These are phyloP conservation scores for Fonsecaea pedrosoi DNA, from an alignment of 2,329 filamentous ascomycete species.

Conservation along the genomic window DNA sequence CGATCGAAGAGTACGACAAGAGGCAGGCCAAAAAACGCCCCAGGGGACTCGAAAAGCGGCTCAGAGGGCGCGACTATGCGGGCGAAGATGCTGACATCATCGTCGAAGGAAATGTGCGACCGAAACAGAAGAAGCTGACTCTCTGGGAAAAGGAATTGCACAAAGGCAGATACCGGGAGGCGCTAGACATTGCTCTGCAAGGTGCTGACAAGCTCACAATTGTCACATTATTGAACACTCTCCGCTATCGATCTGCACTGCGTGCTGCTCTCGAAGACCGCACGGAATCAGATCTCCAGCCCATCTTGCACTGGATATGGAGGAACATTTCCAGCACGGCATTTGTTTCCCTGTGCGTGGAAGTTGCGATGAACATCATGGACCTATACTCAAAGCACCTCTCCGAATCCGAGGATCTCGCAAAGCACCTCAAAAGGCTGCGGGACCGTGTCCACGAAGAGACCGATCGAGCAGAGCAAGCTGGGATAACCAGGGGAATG, in stretches of 20 bases:
- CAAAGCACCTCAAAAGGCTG: slow-evolving; percentile 71
- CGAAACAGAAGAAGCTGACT: slow-evolving; percentile 69
- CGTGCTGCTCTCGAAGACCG: slow-evolving; percentile 79
- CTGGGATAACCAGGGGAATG: slow-evolving; percentile 85
- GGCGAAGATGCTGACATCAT: slow-evolving; percentile 88
- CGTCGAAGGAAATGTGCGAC: slow-evolving; percentile 75
- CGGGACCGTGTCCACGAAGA: slow-evolving; percentile 74
- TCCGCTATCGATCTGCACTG: slow-evolving; percentile 86
- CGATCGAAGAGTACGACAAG: slow-evolving; percentile 77
- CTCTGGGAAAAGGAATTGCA: slow-evolving; percentile 83
- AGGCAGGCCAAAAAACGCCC: slow-evolving; percentile 67
- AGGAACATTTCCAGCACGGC: slow-evolving; percentile 78
- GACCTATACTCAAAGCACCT: slow-evolving; percentile 87
- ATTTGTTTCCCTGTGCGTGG: slow-evolving; percentile 79
- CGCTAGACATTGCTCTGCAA: slow-evolving; percentile 79
- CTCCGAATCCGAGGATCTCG: slow-evolving; percentile 74
- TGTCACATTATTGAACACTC: slow-evolving; percentile 79
- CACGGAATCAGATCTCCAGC: slow-evolving; percentile 80
- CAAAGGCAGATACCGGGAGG: slow-evolving; percentile 75
- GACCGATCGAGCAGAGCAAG: slow-evolving; percentile 82
- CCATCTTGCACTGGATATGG: slow-evolving; percentile 82
- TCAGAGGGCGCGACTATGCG: slow-evolving; percentile 76
- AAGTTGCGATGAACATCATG: slow-evolving; percentile 79
- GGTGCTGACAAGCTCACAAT: slow-evolving; percentile 64
- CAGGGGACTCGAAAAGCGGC: slow-evolving; percentile 66